A percentile compares a stretch with the other conserved stretches of the same genome.
Conservation (phyloP, 192 early-diverging fungal genomes). For the Rhizophagus sp. region DNA sequence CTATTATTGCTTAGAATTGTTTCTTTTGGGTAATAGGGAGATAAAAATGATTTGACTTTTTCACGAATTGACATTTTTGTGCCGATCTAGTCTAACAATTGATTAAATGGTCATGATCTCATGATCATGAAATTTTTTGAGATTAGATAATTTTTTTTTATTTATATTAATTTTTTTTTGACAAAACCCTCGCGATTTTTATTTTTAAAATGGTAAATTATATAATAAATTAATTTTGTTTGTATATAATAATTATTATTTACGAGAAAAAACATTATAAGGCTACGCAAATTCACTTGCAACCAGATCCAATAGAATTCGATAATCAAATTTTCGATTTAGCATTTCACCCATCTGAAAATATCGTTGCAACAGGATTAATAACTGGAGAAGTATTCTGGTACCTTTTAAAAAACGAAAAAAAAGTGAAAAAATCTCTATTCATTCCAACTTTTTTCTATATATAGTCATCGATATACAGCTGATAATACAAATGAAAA, state of each 20-base stretch:
- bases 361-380: slow-evolving; percentile 69
- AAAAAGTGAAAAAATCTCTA: neutral
- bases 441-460: neutral
- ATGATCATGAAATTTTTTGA: neutral
- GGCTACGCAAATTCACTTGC: neutral
- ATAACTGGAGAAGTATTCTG: slow-evolving; percentile 74
- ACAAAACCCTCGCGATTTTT: neutral
- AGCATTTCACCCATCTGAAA: slow-evolving; percentile 67
- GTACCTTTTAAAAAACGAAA: slow-evolving; percentile 39
- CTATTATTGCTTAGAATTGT: neutral
- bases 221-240: neutral
- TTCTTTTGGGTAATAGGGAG: neutral
- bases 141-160: neutral
- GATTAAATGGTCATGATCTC: too few species aligned
- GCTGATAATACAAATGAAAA: slow-evolving; percentile 35
- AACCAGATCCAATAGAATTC: slow-evolving; percentile 46
- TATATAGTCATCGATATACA: slow-evolving; percentile 37
- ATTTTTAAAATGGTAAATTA: neutral
- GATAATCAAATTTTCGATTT: slow-evolving; percentile 60
- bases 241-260: neutral
- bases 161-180: too few species aligned
- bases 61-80: neutral
- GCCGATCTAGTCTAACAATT: neutral
- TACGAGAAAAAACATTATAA: neutral
- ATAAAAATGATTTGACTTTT: neutral